Evolutionary conservation across 371 early-diverging fungal genomes (phyloP).

Genomic region (Rhizopus arrhizus): DNA sequence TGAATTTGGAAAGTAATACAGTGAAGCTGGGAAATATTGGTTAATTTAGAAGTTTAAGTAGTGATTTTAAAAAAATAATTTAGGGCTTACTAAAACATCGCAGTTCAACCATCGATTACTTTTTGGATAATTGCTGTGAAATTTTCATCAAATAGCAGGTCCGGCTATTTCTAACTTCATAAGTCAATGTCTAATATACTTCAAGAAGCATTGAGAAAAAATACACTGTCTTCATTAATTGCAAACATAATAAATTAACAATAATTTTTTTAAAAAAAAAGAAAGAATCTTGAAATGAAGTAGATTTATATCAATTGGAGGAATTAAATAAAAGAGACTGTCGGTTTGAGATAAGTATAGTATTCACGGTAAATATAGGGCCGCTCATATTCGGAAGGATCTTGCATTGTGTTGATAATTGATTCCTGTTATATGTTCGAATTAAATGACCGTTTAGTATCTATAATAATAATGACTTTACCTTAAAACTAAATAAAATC

Average conservation of each 20-base stretch:
- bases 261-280: slow-evolving; percentile 5
- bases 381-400: slow-evolving; percentile 21
- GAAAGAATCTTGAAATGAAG: slow-evolving; percentile 5
- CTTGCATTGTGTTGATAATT: slow-evolving; percentile 21
- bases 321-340: slow-evolving; percentile 26
- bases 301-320: slow-evolving; percentile 8
- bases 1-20: no score
- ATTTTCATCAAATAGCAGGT: slow-evolving; percentile 9
- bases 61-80: no score
- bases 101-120: no score
- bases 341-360: slow-evolving; percentile 19
- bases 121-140: slow-evolving; percentile 13
- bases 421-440: slow-evolving; percentile 18
- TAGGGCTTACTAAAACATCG: no score
- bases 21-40: no score
- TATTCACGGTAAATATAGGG: slow-evolving; percentile 27
- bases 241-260: neutral
- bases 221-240: no score
- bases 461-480: slow-evolving; percentile 12
- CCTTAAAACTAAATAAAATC: slow-evolving; percentile 19
- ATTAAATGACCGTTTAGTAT: slow-evolving; percentile 16
- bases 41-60: no score
- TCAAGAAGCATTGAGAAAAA: slow-evolving; percentile 3
- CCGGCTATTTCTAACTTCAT: slow-evolving; percentile 12
- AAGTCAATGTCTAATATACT: slow-evolving; percentile 13